phyloP scores from a whole-genome alignment of 768 basidiomycete genomes.

The Lentinula boryana region DNA sequence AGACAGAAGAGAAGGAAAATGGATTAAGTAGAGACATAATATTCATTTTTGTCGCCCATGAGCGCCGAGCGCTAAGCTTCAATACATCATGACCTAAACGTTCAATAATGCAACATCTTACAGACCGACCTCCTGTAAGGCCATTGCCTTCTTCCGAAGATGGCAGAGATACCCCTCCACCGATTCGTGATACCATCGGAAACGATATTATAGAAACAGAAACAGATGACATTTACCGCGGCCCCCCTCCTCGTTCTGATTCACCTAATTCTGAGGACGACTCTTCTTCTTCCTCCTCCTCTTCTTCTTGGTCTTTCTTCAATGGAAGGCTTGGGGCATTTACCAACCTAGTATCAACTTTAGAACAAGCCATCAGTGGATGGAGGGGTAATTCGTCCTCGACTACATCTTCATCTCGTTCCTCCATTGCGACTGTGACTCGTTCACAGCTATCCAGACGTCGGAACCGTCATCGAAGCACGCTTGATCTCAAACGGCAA shows the following conservation, averaged over 20 bases:
- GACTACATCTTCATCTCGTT: conserved; percentile 34
- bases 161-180: not conserved
- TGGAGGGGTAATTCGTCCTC: conserved; percentile 39
- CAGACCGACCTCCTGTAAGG: not conserved
- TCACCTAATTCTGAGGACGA: conserved; percentile 12
- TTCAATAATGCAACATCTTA: not conserved
- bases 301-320: conserved; percentile 29
- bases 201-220: not conserved
- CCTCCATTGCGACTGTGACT: conserved; percentile 35
- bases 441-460: conserved; percentile 35
- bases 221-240: conserved; percentile 3
- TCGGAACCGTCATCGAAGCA: conserved; percentile 40
- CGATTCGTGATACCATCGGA: not conserved
- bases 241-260: conserved; percentile 2
- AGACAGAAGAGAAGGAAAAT: not conserved
- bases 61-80: not conserved
- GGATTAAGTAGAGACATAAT: not conserved
- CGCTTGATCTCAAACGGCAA: conserved; percentile 43
- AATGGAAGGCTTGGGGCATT: conserved; percentile 21
- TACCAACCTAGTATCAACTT: conserved; percentile 27
- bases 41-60: not conserved
- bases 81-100: not conserved
- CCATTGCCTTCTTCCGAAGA: not conserved
- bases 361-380: conserved; percentile 38
- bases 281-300: conserved; percentile 21